phyloP scores from a whole-genome alignment of 1,284 basidiomycete species.

The Retiboletus flavoniger region DNA sequence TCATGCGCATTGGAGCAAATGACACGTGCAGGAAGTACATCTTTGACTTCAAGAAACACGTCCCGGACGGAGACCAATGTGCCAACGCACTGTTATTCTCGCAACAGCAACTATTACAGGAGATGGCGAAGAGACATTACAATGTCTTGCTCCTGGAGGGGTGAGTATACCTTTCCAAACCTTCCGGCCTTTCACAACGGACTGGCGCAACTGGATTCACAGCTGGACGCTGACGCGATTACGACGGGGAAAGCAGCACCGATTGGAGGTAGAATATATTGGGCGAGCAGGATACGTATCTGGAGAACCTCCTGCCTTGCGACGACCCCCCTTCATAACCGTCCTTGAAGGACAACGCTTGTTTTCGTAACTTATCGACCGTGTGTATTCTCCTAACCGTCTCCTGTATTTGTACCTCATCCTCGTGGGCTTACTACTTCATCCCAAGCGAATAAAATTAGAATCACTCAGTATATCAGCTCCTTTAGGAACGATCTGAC shows the following conservation, averaged over 20 bases:
- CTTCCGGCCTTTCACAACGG: background rate
- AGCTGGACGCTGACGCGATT: conserved; percentile 71
- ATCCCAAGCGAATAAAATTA: conserved; percentile 21
- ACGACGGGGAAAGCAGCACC: conserved; percentile 57
- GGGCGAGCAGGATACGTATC: conserved; percentile 60
- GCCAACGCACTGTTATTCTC: conserved; percentile 60
- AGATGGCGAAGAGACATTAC: conserved; percentile 54
- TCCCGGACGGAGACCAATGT: conserved; percentile 40
- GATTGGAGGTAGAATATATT: conserved; percentile 66
- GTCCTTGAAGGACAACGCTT: conserved; percentile 45
- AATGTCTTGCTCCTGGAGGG: conserved; percentile 68
- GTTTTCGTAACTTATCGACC: conserved; percentile 31
- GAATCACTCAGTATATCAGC: conserved; percentile 13
- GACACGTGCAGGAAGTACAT: conserved; percentile 61
- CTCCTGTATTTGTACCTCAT: conserved; percentile 33
- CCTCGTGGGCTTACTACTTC: conserved; percentile 29
- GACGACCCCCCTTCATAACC: conserved; percentile 65
- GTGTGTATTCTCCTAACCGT: conserved; percentile 27
- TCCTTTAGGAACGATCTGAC: conserved; percentile 31
- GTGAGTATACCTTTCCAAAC: conserved; percentile 38
- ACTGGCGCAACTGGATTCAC: conserved; percentile 14
- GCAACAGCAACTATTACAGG: conserved; percentile 58
- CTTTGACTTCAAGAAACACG: conserved; percentile 54
- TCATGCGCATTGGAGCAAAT: conserved; percentile 49
- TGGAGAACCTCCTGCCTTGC: conserved; percentile 44